A percentile compares a stretch with the other conserved stretches of the same genome.
These are phyloP conservation scores for Saccharomycopsis oosterbeekiorum DNA, from an alignment of 805 yeast genomes.

Conservation along the genomic window DNA sequence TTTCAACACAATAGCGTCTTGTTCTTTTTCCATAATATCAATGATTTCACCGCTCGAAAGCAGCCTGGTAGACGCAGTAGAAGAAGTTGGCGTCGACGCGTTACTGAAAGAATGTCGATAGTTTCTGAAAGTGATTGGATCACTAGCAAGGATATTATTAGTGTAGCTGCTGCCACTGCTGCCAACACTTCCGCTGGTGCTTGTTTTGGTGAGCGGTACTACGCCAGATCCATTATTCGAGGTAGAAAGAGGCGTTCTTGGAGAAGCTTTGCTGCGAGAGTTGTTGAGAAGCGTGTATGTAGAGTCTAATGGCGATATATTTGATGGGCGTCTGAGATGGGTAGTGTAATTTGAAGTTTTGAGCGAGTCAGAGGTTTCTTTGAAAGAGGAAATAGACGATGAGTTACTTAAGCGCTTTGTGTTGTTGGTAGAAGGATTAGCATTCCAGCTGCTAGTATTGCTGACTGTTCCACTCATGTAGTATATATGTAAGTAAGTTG, in stretches of 20 bases:
- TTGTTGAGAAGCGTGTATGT: not conserved
- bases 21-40: constrained; percentile 61
- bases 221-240: not conserved
- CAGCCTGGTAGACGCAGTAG: constrained; percentile 1
- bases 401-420: not conserved
- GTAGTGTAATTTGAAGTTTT: not conserved
- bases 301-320: not conserved
- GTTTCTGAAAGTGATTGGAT: not conserved
- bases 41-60: constrained; percentile 36
- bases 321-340: constrained; percentile 1
- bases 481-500: not conserved
- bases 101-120: not conserved
- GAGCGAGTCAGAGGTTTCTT: not conserved
- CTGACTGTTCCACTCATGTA: not conserved
- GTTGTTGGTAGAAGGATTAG: not conserved
- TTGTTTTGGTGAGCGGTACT: not conserved
- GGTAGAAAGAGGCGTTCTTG: not conserved
- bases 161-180: not conserved
- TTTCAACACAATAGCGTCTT: constrained; percentile 62
- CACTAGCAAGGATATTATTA: not conserved
- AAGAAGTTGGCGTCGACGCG: not conserved
- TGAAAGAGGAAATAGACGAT: not conserved
- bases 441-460: not conserved
- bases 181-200: not conserved
- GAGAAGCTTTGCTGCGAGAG: not conserved